Evolutionary conservation across 495 filamentous ascomycete species (phyloP).

Genomic region (Hypoxylon trugodes): DNA sequence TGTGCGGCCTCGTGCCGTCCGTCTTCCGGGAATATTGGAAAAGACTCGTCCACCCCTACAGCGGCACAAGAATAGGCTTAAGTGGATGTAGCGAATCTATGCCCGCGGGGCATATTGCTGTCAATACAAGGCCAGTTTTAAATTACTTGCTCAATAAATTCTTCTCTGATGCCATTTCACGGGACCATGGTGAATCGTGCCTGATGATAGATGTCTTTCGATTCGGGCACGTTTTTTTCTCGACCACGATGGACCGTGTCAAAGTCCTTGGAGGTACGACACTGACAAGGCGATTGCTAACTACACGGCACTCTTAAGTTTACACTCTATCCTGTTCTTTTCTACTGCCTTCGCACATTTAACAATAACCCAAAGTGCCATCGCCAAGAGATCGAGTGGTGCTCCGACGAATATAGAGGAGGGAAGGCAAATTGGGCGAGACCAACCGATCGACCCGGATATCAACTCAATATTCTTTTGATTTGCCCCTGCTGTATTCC

Average conservation of each 20-base stretch:
- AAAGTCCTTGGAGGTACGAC: slow-evolving; percentile 3
- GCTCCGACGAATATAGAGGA: slow-evolving; percentile 21
- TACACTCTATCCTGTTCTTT: slow-evolving; percentile 1
- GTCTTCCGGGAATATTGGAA: slow-evolving; percentile 28
- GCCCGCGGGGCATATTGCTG: slow-evolving; percentile 29
- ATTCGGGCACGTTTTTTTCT: not conserved
- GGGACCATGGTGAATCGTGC: slow-evolving; percentile 19
- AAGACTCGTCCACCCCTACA: not conserved
- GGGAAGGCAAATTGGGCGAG: slow-evolving; percentile 29
- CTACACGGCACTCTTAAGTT: slow-evolving; percentile 22
- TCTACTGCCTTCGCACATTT: slow-evolving; percentile 31
- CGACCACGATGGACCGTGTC: not conserved
- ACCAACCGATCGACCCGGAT: slow-evolving; percentile 30
- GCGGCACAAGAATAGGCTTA: slow-evolving; percentile 32
- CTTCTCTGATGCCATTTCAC: slow-evolving; percentile 29
- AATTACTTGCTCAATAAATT: slow-evolving; percentile 14
- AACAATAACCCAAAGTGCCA: slow-evolving; percentile 43
- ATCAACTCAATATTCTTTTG: slow-evolving; percentile 17
- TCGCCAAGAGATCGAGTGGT: slow-evolving; percentile 42
- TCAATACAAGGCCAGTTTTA: slow-evolving; percentile 13
- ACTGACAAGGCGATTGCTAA: slow-evolving; percentile 7
- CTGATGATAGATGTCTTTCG: not conserved
- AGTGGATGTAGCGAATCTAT: slow-evolving; percentile 23
- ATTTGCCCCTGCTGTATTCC: too few species aligned
- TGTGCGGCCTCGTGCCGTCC: slow-evolving; percentile 21